Conservation (phyloP, 2,329 filamentous ascomycete species). For the Huntiella decipiens region DNA sequence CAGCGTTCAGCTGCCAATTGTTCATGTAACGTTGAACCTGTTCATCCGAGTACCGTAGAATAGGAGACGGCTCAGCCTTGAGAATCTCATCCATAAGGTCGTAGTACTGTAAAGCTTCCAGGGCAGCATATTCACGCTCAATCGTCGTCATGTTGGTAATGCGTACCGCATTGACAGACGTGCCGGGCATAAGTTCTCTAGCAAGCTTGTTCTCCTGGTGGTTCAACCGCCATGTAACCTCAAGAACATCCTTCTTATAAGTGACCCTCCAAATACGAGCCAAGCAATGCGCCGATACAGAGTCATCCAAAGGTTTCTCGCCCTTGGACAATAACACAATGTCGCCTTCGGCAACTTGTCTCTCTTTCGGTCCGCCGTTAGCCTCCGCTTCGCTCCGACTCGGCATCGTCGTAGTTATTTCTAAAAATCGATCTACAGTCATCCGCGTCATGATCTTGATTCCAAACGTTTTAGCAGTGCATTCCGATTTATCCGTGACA, state of each 20-base stretch:
- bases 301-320: slow-evolving; percentile 46
- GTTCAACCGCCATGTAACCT: slow-evolving; percentile 72
- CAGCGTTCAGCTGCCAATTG: slow-evolving; percentile 70
- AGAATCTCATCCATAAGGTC: slow-evolving; percentile 88
- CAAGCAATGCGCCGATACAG: slow-evolving; percentile 57
- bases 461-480: slow-evolving; percentile 60
- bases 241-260: slow-evolving; percentile 61
- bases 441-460: slow-evolving; percentile 76
- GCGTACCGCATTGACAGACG: slow-evolving; percentile 55
- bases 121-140: slow-evolving; percentile 82
- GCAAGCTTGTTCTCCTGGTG: slow-evolving; percentile 43
- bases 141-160: slow-evolving; percentile 87
- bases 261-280: slow-evolving; percentile 65
- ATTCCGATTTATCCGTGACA: slow-evolving; percentile 74
- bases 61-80: slow-evolving; percentile 71
- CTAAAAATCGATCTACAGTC: slow-evolving; percentile 81
- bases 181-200: slow-evolving; percentile 46
- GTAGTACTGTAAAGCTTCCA: slow-evolving; percentile 85
- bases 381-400: slow-evolving; percentile 17
- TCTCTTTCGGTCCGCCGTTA: slow-evolving; percentile 25
- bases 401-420: slow-evolving; percentile 71
- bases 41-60: slow-evolving; percentile 62
- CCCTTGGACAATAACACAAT: slow-evolving; percentile 70
- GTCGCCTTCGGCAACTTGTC: slow-evolving; percentile 63
- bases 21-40: slow-evolving; percentile 48